Conservation (phyloP, 495 filamentous ascomycete genomes). For the Penicillium pulvis region DNA sequence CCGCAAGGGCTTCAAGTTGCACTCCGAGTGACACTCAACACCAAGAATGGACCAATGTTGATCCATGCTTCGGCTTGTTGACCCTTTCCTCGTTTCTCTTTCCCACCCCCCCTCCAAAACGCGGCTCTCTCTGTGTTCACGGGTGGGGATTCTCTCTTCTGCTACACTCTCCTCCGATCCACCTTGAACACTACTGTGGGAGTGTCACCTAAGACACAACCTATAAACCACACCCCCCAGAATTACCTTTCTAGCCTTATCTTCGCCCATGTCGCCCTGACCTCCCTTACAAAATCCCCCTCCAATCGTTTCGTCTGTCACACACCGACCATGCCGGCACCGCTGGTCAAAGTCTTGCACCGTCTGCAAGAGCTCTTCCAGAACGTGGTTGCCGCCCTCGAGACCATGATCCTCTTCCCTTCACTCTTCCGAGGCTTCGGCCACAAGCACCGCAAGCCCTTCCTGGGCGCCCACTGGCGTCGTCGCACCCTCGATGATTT, state of each 20-base stretch:
- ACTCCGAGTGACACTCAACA: conserved; percentile 27
- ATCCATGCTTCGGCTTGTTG: conserved; percentile 35
- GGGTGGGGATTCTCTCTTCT: conserved; percentile 10
- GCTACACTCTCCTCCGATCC: conserved; percentile 31
- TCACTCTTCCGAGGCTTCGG: conserved; percentile 48
- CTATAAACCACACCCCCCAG: conserved; percentile 15
- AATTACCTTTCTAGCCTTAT: conserved; percentile 23
- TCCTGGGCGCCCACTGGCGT: conserved; percentile 42
- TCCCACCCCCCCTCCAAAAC: background rate
- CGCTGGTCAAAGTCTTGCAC: conserved; percentile 48
- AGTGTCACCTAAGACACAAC: conserved; percentile 27
- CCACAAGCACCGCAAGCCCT: conserved; percentile 37
- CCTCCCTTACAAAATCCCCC: background rate
- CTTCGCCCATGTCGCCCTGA: conserved; percentile 13
- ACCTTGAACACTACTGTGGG: conserved; percentile 29
- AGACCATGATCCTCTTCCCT: conserved; percentile 54
- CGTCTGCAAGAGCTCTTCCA: conserved; percentile 57
- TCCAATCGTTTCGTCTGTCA: conserved; percentile 7
- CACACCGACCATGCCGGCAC: conserved; percentile 39
- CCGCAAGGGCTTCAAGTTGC: conserved; percentile 34
- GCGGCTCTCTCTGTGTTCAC: conserved; percentile 14
- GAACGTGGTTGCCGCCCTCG: conserved; percentile 51
- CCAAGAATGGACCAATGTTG: conserved; percentile 44
- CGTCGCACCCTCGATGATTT: conserved; percentile 53
- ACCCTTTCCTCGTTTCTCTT: conserved; percentile 2